Conservation (phyloP, 179 eudicot genomes). For the Carnegiea gigantea region DNA sequence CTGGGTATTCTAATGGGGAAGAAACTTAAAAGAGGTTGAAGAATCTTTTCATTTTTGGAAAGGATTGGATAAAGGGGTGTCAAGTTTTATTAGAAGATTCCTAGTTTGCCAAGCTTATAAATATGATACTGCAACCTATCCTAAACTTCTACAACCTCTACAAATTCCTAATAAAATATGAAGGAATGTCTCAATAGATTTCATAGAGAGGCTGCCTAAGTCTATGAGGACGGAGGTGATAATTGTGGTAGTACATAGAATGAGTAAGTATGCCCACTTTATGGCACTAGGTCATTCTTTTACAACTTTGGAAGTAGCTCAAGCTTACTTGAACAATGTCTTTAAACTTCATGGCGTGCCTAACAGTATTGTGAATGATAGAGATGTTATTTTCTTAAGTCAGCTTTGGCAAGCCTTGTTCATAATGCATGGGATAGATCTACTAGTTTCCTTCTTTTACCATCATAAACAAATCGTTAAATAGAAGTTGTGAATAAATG, state of each 20-base stretch:
- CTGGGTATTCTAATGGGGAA: too few species aligned
- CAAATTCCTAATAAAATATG: too few species aligned
- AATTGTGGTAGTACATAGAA: too few species aligned
- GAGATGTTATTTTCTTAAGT: conserved; percentile 6
- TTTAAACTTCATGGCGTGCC: conserved; percentile 2
- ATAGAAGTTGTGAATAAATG: background rate
- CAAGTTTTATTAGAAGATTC: too few species aligned
- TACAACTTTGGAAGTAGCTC: background rate
- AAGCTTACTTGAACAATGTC: background rate
- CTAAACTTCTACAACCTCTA: background rate
- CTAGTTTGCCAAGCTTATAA: background rate
- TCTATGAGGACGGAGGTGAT: too few species aligned
- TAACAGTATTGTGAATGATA: background rate
- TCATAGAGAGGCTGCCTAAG: too few species aligned
- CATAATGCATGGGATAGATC: background rate
- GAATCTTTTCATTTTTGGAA: too few species aligned
- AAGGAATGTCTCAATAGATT: too few species aligned
- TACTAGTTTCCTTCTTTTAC: background rate
- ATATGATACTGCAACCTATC: background rate
- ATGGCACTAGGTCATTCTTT: too few species aligned
- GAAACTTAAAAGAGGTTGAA: too few species aligned
- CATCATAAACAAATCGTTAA: conserved; percentile 8
- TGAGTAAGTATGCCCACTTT: too few species aligned
- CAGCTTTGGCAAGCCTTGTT: background rate
- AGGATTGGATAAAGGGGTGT: too few species aligned